These are phyloP conservation scores for Phalaenopsis equestris DNA, from an alignment of 106 monocot genomes.

Conservation along the genomic window DNA sequence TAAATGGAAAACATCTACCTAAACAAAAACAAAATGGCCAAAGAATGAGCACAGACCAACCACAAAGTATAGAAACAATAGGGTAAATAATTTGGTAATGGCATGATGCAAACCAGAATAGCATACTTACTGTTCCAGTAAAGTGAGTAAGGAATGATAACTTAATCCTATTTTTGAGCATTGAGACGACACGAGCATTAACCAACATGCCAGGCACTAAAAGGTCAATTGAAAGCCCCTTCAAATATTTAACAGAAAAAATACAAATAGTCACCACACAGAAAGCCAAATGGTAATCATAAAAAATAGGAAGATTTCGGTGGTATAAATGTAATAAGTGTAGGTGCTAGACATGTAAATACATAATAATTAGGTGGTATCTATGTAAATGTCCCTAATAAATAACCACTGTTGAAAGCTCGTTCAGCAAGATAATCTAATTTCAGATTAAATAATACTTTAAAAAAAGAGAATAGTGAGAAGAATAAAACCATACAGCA, in stretches of 20 bases:
- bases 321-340: too few relatives aligned
- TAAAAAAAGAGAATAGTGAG: background rate
- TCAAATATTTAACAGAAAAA: conserved; percentile 64
- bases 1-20: conserved; percentile 91
- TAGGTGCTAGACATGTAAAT: too few relatives aligned
- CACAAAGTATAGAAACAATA: background rate
- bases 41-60: conserved; percentile 5
- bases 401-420: background rate
- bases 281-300: background rate
- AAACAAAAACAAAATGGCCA: conserved; percentile 8
- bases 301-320: background rate
- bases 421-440: background rate
- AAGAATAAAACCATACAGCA: conserved; percentile 41
- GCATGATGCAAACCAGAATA: background rate
- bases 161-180: conserved; percentile 88
- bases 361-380: too few relatives aligned
- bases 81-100: background rate
- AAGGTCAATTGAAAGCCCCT: conserved; percentile 84
- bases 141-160: conserved; percentile 93
- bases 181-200: conserved; percentile 62
- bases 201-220: conserved; percentile 96
- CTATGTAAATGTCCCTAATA: too few relatives aligned
- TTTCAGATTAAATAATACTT: background rate
- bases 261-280: conserved; percentile 3
- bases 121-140: conserved; percentile 76